Conservation (phyloP, 805 yeast genomes). For the Spencermartinsiella europaea region DNA sequence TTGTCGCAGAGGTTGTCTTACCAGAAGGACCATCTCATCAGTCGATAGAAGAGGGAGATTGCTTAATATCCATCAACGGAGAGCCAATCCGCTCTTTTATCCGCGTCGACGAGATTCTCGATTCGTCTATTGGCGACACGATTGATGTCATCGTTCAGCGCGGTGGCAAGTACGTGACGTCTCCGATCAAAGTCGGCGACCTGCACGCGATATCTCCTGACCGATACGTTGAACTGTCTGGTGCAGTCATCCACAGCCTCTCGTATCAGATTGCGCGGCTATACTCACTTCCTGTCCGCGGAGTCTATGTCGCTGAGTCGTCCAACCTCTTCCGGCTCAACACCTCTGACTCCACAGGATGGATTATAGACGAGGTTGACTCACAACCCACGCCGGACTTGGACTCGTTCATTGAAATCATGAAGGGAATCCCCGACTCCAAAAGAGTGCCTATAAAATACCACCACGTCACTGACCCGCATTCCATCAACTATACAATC, state of each 20-base stretch:
- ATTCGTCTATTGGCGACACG: constrained; percentile 56
- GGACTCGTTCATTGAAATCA: constrained; percentile 70
- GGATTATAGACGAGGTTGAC: constrained; percentile 76
- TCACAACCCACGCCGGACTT: constrained; percentile 68
- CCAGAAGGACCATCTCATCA: constrained; percentile 83
- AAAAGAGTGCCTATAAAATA: constrained; percentile 63
- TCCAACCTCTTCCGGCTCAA: constrained; percentile 59
- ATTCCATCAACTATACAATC: constrained; percentile 56
- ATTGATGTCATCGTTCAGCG: constrained; percentile 61
- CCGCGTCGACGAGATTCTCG: constrained; percentile 78
- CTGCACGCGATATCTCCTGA: constrained; percentile 79
- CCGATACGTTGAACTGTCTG: constrained; percentile 74
- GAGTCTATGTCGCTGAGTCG: constrained; percentile 75
- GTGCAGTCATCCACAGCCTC: constrained; percentile 79
- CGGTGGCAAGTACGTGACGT: constrained; percentile 56
- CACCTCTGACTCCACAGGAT: constrained; percentile 55
- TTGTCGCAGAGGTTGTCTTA: constrained; percentile 75
- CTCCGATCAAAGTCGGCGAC: constrained; percentile 59
- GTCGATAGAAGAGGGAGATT: constrained; percentile 77
- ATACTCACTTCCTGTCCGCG: constrained; percentile 76
- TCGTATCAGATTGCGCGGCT: constrained; percentile 86
- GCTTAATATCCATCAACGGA: constrained; percentile 67
- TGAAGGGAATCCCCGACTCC: constrained; percentile 72
- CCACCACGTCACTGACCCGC: constrained; percentile 76
- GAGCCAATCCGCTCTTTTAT: constrained; percentile 62